Base-by-base conservation (phyloP, 352 stramenopile species). In the Phytophthora pistaciae region DNA sequence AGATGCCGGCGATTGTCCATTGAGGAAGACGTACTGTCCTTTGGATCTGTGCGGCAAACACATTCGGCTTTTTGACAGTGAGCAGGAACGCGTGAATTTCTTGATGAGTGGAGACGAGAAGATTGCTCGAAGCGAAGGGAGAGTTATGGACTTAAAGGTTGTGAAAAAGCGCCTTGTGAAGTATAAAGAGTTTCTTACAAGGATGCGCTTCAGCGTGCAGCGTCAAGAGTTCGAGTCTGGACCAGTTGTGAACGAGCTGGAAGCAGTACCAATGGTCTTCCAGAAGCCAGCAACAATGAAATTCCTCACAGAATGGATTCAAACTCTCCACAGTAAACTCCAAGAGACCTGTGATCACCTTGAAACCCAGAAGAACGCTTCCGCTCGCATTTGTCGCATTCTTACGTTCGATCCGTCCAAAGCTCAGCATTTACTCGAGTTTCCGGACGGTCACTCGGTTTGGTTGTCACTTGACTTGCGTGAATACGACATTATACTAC, bases 1-100 rank as follows among this genome's bases (percentile, higher is more conserved):
- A 40, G 78, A 92, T 31, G 75, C 75, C 3, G 88, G 86, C 5
- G 72, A 88, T 27, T 95, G 88, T 13, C 13, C 38, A 0, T 56
- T 70, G 20, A 79, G 87, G 20, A 56, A 67, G n/a, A 68, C 67
- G 1, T 67, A 70, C 5, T 95, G 88, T 36, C 79, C 77, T 0
- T 56, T 91, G 4, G 87, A 92, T 74, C 53, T 94, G 13, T 94
- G 88, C 54, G 88, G 85, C 3, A 94, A 91, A 58, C 80, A 68
- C 14, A 77, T 95, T 33, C 61, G 64, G 16, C 63, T 95, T 2
- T 82, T 80, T 42, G 85, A 89, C 38, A 70, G 56, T 6, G 38
- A 64, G 3, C 25, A 46, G 27, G 38, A 60, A 8, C 4, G 10
- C 11, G 21, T 46, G 14, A 14, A 38, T 40, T 31, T 1, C 23